Percentiles rank a stretch among this genome's conserved stretches.
These are phyloP conservation scores for Pyrenula aspistea DNA, from an alignment of 495 filamentous ascomycete species.

Conservation along the genomic window DNA sequence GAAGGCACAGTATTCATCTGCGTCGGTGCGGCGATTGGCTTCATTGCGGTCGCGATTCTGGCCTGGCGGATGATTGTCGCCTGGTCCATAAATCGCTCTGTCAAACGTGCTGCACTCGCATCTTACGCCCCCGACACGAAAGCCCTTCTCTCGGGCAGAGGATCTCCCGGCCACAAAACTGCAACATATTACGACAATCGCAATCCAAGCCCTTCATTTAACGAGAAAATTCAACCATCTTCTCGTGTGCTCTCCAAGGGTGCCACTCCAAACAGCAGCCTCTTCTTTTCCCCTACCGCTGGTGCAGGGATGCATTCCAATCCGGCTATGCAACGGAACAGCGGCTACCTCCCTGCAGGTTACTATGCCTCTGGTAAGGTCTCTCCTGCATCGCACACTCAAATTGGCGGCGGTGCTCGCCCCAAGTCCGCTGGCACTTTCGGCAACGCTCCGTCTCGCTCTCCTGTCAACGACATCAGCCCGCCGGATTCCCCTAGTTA, in stretches of 20 bases:
- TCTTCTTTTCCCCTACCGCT: conserved; percentile 95
- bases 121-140: conserved; percentile 61
- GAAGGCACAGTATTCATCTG: conserved; percentile 95
- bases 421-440: conserved; percentile 8
- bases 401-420: conserved; percentile 18
- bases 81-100: conserved; percentile 85
- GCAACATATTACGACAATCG: background rate
- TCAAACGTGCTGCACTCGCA: conserved; percentile 61
- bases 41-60: conserved; percentile 66
- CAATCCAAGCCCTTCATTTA: conserved; percentile 15
- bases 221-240: conserved; percentile 28
- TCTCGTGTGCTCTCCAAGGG: conserved; percentile 28
- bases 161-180: background rate
- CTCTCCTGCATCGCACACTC: conserved; percentile 15
- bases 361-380: conserved; percentile 71
- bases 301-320: conserved; percentile 32
- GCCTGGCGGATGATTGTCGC: conserved; percentile 82
- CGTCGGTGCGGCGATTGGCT: conserved; percentile 77
- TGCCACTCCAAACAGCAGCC: conserved; percentile 34
- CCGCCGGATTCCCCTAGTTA: conserved; percentile 58
- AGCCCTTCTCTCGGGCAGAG: conserved; percentile 18
- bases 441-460: conserved; percentile 11
- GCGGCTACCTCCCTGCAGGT: conserved; percentile 74
- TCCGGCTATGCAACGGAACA: conserved; percentile 26
- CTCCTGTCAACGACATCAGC: conserved; percentile 33